phyloP scores from a whole-genome alignment of 2,329 filamentous ascomycete species.

The Fusarium illudens region DNA sequence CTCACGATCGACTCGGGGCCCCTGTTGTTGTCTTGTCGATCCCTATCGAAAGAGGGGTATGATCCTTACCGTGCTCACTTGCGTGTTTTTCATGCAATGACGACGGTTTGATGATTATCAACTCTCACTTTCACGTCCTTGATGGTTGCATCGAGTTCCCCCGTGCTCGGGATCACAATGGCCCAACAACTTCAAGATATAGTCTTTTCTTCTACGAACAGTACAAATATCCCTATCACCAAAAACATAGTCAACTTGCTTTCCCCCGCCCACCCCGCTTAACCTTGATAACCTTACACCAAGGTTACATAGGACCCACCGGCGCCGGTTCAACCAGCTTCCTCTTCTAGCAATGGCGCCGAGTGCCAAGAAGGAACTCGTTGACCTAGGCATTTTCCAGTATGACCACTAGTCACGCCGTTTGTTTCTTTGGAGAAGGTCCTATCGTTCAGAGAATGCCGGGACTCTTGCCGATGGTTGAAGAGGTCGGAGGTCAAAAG shows the following conservation, averaged over 20 bases:
- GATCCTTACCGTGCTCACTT: background rate
- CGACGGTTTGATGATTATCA: background rate
- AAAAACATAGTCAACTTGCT: background rate
- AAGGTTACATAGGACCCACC: conserved; percentile 20
- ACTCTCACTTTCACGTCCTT: background rate
- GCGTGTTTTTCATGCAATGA: background rate
- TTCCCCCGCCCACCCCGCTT: background rate
- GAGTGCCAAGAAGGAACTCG: conserved; percentile 22
- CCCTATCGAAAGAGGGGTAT: background rate
- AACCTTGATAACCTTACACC: conserved; percentile 1
- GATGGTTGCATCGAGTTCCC: background rate
- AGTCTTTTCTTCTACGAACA: background rate
- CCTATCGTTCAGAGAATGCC: background rate
- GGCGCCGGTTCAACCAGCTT: conserved; percentile 11
- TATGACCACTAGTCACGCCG: background rate
- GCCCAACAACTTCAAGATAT: background rate
- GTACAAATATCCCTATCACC: background rate
- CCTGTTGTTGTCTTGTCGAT: background rate
- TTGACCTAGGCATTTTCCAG: background rate
- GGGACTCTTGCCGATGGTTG: background rate
- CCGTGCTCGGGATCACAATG: background rate
- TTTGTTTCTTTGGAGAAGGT: background rate
- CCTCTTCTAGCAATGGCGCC: conserved; percentile 24
- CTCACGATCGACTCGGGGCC: background rate
- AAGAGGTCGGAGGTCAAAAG: conserved; percentile 16